Percentiles rank a stretch among this genome's conserved stretches.
Conservation (phyloP, 768 basidiomycete species). For the Lepiota subincarnata region DNA sequence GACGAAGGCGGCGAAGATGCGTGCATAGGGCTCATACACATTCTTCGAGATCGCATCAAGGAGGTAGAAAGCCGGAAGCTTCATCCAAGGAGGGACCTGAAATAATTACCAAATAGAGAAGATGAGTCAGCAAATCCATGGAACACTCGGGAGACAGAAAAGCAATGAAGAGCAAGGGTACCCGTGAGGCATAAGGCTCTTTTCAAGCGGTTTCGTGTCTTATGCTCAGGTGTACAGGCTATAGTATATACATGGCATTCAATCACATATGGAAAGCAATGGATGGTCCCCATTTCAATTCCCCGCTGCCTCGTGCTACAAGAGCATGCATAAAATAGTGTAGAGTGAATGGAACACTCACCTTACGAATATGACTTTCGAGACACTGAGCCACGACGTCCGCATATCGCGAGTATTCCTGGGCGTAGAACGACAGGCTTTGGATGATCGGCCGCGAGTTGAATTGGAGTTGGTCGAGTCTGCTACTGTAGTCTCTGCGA, state of each 20-base stretch:
- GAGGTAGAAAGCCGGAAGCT: slow-evolving; percentile 91
- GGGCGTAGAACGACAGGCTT: slow-evolving; percentile 86
- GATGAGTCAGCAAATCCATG: slow-evolving; percentile 71
- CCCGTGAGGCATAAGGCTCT: slow-evolving; percentile 16
- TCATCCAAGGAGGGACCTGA: slow-evolving; percentile 87
- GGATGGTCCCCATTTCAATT: slow-evolving; percentile 6
- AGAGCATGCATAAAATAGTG: slow-evolving; percentile 9
- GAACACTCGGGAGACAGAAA: slow-evolving; percentile 28
- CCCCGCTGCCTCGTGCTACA: slow-evolving; percentile 14
- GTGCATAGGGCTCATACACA: slow-evolving; percentile 88
- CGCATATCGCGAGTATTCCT: slow-evolving; percentile 76
- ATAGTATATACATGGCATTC: slow-evolving; percentile 12
- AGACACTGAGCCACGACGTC: slow-evolving; percentile 79
- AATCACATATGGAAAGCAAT: slow-evolving; percentile 5
- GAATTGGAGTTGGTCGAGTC: slow-evolving; percentile 80
- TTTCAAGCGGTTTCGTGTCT: slow-evolving; percentile 21
- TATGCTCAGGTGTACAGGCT: slow-evolving; percentile 28
- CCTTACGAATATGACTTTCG: slow-evolving; percentile 80
- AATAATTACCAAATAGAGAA: slow-evolving; percentile 30
- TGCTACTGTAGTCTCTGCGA: slow-evolving; percentile 69
- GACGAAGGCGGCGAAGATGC: slow-evolving; percentile 77
- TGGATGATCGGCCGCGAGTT: slow-evolving; percentile 97
- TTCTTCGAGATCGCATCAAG: slow-evolving; percentile 98
- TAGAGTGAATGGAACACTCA: slow-evolving; percentile 50
- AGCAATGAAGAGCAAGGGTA: slow-evolving; percentile 23